Conservation (phyloP, 2,329 filamentous ascomycete genomes). For the Ilyonectria sp. region DNA sequence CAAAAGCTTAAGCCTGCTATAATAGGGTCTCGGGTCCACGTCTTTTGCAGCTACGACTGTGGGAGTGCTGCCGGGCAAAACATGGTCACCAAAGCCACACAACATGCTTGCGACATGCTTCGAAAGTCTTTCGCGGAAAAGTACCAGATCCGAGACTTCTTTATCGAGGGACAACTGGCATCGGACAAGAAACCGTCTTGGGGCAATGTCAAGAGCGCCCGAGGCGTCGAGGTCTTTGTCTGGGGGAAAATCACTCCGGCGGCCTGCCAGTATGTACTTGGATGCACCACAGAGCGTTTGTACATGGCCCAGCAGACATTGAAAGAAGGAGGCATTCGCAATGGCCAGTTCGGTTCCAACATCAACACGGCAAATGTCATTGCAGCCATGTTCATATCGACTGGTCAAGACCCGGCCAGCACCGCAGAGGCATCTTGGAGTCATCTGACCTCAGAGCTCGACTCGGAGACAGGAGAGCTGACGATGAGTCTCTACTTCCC, state of each 20-base stretch:
- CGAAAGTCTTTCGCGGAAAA: neutral
- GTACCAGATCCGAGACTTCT: constrained; percentile 13
- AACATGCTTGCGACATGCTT: constrained; percentile 23
- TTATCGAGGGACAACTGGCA: constrained; percentile 27
- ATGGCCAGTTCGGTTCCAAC: constrained; percentile 16
- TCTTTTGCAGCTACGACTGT: constrained; percentile 26
- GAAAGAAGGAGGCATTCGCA: constrained; percentile 10
- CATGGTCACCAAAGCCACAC: constrained; percentile 29
- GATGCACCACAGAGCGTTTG: neutral
- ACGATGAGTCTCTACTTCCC: constrained; percentile 15
- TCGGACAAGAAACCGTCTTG: constrained; percentile 29
- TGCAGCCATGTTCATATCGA: constrained; percentile 20
- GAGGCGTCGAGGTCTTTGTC: constrained; percentile 7
- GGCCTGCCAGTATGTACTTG: neutral
- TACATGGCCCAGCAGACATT: neutral
- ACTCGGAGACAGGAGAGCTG: constrained; percentile 1
- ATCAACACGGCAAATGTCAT: constrained; percentile 16
- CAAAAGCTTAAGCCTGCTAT: neutral
- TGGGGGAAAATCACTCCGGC: constrained; percentile 7
- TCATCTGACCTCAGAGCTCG: constrained; percentile 8
- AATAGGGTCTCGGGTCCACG: constrained; percentile 22
- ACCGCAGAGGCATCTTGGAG: constrained; percentile 17
- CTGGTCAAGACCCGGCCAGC: constrained; percentile 19
- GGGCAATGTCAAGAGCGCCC: constrained; percentile 19
- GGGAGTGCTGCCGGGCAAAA: constrained; percentile 24